Evolutionary conservation across 164 flowering plant genomes (phyloP).

Genomic region (Vitis rupestris): DNA sequence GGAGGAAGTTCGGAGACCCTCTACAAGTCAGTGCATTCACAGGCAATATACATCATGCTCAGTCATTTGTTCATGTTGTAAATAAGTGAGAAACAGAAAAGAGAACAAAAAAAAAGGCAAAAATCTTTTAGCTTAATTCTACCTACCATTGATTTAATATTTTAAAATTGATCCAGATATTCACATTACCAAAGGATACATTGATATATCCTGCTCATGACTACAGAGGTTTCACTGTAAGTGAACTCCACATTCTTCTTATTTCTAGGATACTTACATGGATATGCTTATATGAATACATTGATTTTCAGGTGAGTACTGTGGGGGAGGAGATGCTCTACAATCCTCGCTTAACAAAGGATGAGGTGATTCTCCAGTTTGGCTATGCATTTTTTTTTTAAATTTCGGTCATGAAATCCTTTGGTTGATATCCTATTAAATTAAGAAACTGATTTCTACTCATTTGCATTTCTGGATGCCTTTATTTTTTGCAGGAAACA

Average conservation of each 20-base stretch:
- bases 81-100: too few relatives aligned
- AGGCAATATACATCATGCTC: slow-evolving; percentile 41
- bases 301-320: slow-evolving; percentile 62
- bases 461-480: too few relatives aligned
- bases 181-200: slow-evolving; percentile 86
- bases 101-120: too few relatives aligned
- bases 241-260: slow-evolving; percentile 15
- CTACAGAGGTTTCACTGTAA: slow-evolving; percentile 90
- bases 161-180: slow-evolving; percentile 51
- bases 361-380: slow-evolving; percentile 45
- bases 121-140: too few relatives aligned
- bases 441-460: too few relatives aligned
- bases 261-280: background rate
- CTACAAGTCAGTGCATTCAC: slow-evolving; percentile 89
- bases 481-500: slow-evolving; percentile 57
- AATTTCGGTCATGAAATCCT: too few relatives aligned
- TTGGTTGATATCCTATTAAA: too few relatives aligned
- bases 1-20: slow-evolving; percentile 89
- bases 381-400: too few relatives aligned
- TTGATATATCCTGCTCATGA: slow-evolving; percentile 93
- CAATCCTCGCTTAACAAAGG: slow-evolving; percentile 83
- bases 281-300: background rate
- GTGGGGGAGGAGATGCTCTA: slow-evolving; percentile 87
- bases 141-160: too few relatives aligned
- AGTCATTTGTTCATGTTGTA: too few relatives aligned